Base-by-base conservation (phyloP, 140 eudicot genomes). In the Cichorium intybus region DNA sequence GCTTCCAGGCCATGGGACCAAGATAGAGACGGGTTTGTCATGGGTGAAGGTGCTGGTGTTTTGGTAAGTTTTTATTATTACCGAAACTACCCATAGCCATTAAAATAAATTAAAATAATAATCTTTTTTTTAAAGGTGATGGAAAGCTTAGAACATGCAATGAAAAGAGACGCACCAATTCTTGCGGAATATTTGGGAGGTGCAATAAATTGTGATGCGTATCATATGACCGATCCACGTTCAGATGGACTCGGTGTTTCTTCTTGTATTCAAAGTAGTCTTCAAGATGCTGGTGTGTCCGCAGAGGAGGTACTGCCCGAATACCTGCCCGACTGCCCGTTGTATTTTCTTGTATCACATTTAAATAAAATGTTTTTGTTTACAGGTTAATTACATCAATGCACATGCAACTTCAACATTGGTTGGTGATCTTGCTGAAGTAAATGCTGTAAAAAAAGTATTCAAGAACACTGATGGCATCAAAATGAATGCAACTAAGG, bases 11-110 rank as follows among this genome's bases (percentile, higher is more conserved):
- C 98, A 2, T 92, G 96, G 98, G 98, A 92, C 79, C 84, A 92
- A 75, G 93, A 54, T 64, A 65, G 98, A 69, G 98, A 92, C 69
- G 98, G 98, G 53, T 88, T 92, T 60, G 98, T 92, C 9, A 85
- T 92, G 96, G 98, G 98, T n/a, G 98, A 92, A 83, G 98, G 98
- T 5, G 95, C 95, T 75, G 98, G 98, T 51, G 95, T 92, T 24
- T 70, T 92, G 96, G 98, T 92, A 81, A 79, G 80, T 71, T 51
- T 27, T n/a, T n/a, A n/a, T n/a, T n/a, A n/a, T n/a, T n/a, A n/a
- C n/a, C n/a, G n/a, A n/a, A n/a, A 20, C 37, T 63, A 10, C 10
- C 20, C 33, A 8, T n/a, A n/a, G n/a, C n/a, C n/a, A n/a, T 31
- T 31, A 31, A 58, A 18, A 56, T 31, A 31, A 31, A 31, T 3